phyloP scores from a whole-genome alignment of 1,284 basidiomycete genomes.

The Jaminaea rosea region DNA sequence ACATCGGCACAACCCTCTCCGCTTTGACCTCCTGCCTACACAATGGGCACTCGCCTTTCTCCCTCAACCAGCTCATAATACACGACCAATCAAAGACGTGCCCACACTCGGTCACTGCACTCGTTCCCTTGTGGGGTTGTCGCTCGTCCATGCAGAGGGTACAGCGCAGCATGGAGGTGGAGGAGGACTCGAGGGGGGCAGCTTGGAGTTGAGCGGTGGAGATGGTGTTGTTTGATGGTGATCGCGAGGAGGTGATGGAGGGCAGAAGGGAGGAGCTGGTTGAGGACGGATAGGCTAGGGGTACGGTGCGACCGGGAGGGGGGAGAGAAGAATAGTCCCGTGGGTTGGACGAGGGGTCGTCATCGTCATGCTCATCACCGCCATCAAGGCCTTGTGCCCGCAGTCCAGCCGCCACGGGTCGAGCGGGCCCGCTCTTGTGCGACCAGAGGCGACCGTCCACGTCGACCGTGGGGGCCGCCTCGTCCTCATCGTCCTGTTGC shows the following conservation, averaged over 20 bases:
- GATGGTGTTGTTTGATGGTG: not conserved
- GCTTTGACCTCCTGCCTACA: slow-evolving; percentile 34
- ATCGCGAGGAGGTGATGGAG: not conserved
- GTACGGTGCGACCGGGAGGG: not conserved
- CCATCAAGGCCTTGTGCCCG: no score
- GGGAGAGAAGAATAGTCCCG: not conserved
- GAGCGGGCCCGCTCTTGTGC: slow-evolving; percentile 1
- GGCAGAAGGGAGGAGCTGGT: not conserved
- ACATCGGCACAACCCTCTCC: slow-evolving; percentile 34
- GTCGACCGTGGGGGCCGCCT: slow-evolving; percentile 13
- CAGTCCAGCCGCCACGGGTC: no score
- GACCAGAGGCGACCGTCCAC: slow-evolving; percentile 11
- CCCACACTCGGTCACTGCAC: slow-evolving; percentile 82
- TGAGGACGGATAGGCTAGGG: slow-evolving; percentile 3
- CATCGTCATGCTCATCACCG: no score
- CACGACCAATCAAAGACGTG: slow-evolving; percentile 92
- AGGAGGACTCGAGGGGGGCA: slow-evolving; percentile 2
- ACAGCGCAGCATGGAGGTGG: slow-evolving; percentile 30
- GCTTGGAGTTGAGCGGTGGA: not conserved
- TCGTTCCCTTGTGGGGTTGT: slow-evolving; percentile 48
- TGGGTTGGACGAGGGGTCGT: no score
- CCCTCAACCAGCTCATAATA: slow-evolving; percentile 74
- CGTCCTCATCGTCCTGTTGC: slow-evolving; percentile 23
- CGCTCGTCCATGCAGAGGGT: slow-evolving; percentile 47
- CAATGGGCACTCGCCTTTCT: slow-evolving; percentile 57